A percentile compares a stretch with the other conserved stretches of the same genome.
Conservation (phyloP, 345 rosid species). For the Hypericum perforatum region DNA sequence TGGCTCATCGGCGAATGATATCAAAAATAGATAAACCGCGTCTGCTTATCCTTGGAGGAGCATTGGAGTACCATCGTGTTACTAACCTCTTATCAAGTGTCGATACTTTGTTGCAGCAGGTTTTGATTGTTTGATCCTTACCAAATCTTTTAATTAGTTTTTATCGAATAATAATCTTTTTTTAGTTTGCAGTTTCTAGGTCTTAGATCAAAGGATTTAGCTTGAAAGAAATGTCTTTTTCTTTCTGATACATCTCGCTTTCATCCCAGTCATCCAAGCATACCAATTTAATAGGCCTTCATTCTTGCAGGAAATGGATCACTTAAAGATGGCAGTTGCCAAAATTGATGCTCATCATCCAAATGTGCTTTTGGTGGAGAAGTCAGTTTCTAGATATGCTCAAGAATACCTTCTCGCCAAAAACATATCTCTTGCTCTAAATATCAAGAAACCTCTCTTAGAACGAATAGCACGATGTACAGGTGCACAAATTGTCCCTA, state of each 20-base stretch:
- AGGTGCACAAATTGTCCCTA: slow-evolving; percentile 86
- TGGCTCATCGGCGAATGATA: slow-evolving; percentile 92
- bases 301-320: slow-evolving; percentile 63
- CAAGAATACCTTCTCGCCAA: slow-evolving; percentile 85
- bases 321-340: slow-evolving; percentile 93
- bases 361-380: slow-evolving; percentile 84
- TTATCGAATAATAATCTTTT: neutral
- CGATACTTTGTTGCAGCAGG: slow-evolving; percentile 95
- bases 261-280: slow-evolving; percentile 14
- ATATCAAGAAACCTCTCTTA: slow-evolving; percentile 77
- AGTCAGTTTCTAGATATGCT: slow-evolving; percentile 91
- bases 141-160: slow-evolving; percentile 5
- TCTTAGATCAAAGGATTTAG: neutral
- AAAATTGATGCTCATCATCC: slow-evolving; percentile 85
- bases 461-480: slow-evolving; percentile 93
- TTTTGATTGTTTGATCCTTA: slow-evolving; percentile 22
- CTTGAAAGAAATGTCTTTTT: neutral
- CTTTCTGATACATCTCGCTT: slow-evolving; percentile 6
- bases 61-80: slow-evolving; percentile 96
- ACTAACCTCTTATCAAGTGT: slow-evolving; percentile 77
- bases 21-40: slow-evolving; percentile 80
- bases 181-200: too few species aligned
- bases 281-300: too few species aligned
- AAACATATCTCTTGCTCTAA: slow-evolving; percentile 86
- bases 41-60: slow-evolving; percentile 83